Base-by-base conservation (phyloP, 2,329 filamentous ascomycete species). In the Ophiostoma sp. region DNA sequence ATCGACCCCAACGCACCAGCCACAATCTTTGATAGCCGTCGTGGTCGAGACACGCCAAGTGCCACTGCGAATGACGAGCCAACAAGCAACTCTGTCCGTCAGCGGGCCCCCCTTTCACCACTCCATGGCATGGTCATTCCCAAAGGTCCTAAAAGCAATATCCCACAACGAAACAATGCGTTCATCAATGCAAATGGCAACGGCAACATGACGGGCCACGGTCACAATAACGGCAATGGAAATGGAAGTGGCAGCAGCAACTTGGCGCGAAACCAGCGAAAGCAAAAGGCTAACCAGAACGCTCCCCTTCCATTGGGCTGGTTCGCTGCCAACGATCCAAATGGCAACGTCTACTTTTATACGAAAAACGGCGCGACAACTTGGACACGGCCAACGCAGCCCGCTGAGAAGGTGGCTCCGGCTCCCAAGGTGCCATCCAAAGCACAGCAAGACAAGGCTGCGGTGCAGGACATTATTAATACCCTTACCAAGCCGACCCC, bases 301-400 rank as follows among this genome's bases (percentile, higher is more conserved):
- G 60, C 66, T 6, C 23, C 13, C 23, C 83, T 97, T 15, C 94
- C 94, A 5, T 79, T 85, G n/a, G 94, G 94, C 52, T 98, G 94
- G 94, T 96, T 90, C 76, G 83, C 90, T 67, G 89, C 93, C 31
- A 89, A 86, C 60, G 90, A 93, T 72, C 80, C 84, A 36, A 86
- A 87, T 67, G 92, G 93, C 0, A 87, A 87, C 69, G 87, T 86
- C 20, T 97, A 98, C 79, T 98, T 93, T 79, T 98, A 97, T 79
- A 92, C 89, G 72, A 87, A 89, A 72, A 85, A 84, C 48, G 93
- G 93, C 27, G 84, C 85, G 68, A 93, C 91, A 4, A 94, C 92
- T 41, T 98, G 94, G 94, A 85, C 88, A 73, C 83, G 89, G 71
- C 95, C 94, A 17, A 91, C 87, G 10, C 62, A 41, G 35, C 62